A percentile compares a stretch with the other conserved stretches of the same genome.
phyloP scores from a whole-genome alignment of 192 early-diverging fungal species.

The Gigaspora rosea region DNA sequence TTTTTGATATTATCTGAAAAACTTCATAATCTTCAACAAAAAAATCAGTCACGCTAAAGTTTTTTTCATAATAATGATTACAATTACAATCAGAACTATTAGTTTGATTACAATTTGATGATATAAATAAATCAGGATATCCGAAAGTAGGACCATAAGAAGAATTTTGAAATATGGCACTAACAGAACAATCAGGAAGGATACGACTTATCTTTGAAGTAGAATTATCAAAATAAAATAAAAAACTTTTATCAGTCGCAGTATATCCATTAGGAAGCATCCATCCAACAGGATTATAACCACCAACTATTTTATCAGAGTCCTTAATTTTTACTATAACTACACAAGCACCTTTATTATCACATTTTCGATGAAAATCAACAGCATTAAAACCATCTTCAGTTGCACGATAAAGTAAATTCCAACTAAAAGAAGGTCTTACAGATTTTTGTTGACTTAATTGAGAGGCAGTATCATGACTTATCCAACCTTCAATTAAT shows the following conservation, averaged over 20 bases:
- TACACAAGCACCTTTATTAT: constrained; percentile 18
- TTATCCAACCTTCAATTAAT: constrained; percentile 18
- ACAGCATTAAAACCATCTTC: constrained; percentile 12
- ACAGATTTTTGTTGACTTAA: background rate
- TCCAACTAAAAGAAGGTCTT: background rate
- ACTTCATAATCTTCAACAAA: constrained; percentile 13
- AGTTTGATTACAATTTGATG: background rate
- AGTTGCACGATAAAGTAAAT: constrained; percentile 13
- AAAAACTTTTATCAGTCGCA: background rate
- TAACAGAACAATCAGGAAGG: background rate
- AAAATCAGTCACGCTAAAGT: background rate
- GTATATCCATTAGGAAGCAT: background rate
- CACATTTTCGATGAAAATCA: constrained; percentile 21
- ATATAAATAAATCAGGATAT: background rate
- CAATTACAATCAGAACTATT: background rate
- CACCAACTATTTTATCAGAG: constrained; percentile 6
- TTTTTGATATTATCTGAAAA: background rate
- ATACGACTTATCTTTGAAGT: background rate
- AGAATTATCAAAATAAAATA: constrained; percentile 6
- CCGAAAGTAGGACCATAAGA: constrained; percentile 1
- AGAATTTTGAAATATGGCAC: background rate
- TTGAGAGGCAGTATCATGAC: background rate
- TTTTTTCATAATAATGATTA: constrained; percentile 7
- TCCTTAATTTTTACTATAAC: background rate
- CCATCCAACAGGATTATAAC: constrained; percentile 29